phyloP scores from a whole-genome alignment of 768 basidiomycete genomes.

The Tricholomella constricta region DNA sequence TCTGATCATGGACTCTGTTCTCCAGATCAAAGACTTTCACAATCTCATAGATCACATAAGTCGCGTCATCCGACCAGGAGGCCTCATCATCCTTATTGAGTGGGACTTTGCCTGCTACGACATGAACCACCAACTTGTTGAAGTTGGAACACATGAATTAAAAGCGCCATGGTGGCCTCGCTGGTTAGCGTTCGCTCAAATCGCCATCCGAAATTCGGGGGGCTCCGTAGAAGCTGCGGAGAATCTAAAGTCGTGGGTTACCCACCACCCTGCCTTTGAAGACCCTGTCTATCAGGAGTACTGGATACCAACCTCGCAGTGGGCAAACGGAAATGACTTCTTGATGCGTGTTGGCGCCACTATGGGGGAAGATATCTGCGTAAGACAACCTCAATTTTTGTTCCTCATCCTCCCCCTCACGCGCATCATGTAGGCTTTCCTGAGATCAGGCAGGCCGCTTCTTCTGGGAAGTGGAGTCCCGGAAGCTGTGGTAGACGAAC shows the following conservation, averaged over 20 bases:
- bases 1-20: conserved; percentile 19
- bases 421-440: conserved; percentile 50
- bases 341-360: conserved; percentile 39
- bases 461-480: conserved; percentile 65
- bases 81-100: conserved; percentile 66
- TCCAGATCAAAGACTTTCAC: conserved; percentile 64
- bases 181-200: conserved; percentile 58
- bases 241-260: conserved; percentile 57
- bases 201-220: conserved; percentile 57
- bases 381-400: conserved; percentile 22
- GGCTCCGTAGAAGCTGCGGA: conserved; percentile 65
- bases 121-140: conserved; percentile 43
- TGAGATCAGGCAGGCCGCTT: conserved; percentile 66
- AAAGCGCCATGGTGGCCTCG: conserved; percentile 60
- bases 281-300: conserved; percentile 57
- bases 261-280: conserved; percentile 57
- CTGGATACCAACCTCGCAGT: conserved; percentile 66
- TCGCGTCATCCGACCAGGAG: conserved; percentile 68
- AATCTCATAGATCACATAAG: conserved; percentile 66
- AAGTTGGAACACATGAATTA: conserved; percentile 42
- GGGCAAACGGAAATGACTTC: conserved; percentile 42
- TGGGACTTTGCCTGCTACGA: conserved; percentile 72
- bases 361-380: conserved; percentile 64
- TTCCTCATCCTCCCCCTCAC: neutral
- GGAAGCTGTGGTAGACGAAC: conserved; percentile 50